Percentiles rank a stretch among this genome's conserved stretches.
These are phyloP conservation scores for Talaromyces sp. DNA, from an alignment of 2,329 filamentous ascomycete genomes.

Conservation along the genomic window DNA sequence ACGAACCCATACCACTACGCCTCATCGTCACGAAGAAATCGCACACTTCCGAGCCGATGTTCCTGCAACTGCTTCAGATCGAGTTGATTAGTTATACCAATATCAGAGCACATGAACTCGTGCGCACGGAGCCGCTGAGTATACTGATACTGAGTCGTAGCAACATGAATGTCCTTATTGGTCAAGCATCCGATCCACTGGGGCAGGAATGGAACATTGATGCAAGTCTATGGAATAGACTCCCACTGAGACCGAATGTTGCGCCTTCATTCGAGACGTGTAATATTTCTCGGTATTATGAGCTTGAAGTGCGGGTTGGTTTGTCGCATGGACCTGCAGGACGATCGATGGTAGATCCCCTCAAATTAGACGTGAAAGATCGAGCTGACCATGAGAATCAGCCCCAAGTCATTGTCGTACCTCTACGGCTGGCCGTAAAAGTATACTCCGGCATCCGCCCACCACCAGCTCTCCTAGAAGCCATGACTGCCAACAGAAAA, in stretches of 20 bases:
- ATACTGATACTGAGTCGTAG: constrained; percentile 73
- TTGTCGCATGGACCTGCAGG: constrained; percentile 67
- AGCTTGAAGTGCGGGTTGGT: constrained; percentile 77
- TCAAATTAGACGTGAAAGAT: neutral
- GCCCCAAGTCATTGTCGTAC: constrained; percentile 74
- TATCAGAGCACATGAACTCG: constrained; percentile 72
- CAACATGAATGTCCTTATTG: constrained; percentile 69
- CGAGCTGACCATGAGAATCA: constrained; percentile 28
- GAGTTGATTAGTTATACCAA: constrained; percentile 76
- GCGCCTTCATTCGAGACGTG: constrained; percentile 85
- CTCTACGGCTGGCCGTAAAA: constrained; percentile 72
- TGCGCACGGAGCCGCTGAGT: constrained; percentile 65
- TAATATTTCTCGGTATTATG: constrained; percentile 78
- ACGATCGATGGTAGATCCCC: constrained; percentile 46
- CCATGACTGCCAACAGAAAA: constrained; percentile 47
- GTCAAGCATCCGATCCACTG: constrained; percentile 54
- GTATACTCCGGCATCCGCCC: constrained; percentile 87
- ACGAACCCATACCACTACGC: constrained; percentile 76
- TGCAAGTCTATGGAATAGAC: constrained; percentile 66
- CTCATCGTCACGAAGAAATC: constrained; percentile 75
- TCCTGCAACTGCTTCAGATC: constrained; percentile 75
- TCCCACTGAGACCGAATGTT: constrained; percentile 76
- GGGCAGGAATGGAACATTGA: constrained; percentile 69
- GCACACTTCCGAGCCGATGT: constrained; percentile 65
- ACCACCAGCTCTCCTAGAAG: constrained; percentile 69